Base-by-base conservation (phyloP, 257 asterid genomes). In the Ocimum tenuiflorum region DNA sequence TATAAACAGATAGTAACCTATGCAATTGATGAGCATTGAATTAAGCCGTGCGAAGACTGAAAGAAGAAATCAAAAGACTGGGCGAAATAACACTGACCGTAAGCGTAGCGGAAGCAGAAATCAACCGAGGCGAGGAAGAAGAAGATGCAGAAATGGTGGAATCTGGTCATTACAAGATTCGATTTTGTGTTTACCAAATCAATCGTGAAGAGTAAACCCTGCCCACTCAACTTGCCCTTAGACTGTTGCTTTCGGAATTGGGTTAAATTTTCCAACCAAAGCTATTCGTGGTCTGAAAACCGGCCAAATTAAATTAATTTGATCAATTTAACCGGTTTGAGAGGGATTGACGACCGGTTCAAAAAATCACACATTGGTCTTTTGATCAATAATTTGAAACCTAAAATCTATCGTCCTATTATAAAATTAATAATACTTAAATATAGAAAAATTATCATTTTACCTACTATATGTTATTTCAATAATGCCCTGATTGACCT, bases 1-100 rank as follows among this genome's bases (percentile, higher is more conserved):
- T 27, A 1, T 31, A 31, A 31, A 31, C 3, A 31, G 36, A 31
- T 0, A 31, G 3, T 17, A 41, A 70, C 29, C 51, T 20, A 24
- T 51, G 42, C 60, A 75, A 50, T 27, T 27, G 31, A 27, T 27
- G 31, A 27, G 31, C 31, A 4, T 27, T 27, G 31, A 27, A 27
- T 27, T 2, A 27, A 27, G 4, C 4, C 31, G 33, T 47, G 23
- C 29, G 54, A 22, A 36, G 24, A 31, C 10, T n/a, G n/a, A n/a
- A n/a, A n/a, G n/a, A n/a, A n/a, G n/a, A 49, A 59, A 49, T 15
- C n/a, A 24, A n/a, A 51, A 75, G 52, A 31, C 51, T n/a, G 31
- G 6, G 51, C 51, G 36, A 17, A 56, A 49, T 10, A 60, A 1
- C 8, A 73, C 83, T 73, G 57, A 81, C 86, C 81, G 46, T 45